Evolutionary conservation across 495 filamentous ascomycete species (phyloP).

Genomic region (Tuber magnatum): DNA sequence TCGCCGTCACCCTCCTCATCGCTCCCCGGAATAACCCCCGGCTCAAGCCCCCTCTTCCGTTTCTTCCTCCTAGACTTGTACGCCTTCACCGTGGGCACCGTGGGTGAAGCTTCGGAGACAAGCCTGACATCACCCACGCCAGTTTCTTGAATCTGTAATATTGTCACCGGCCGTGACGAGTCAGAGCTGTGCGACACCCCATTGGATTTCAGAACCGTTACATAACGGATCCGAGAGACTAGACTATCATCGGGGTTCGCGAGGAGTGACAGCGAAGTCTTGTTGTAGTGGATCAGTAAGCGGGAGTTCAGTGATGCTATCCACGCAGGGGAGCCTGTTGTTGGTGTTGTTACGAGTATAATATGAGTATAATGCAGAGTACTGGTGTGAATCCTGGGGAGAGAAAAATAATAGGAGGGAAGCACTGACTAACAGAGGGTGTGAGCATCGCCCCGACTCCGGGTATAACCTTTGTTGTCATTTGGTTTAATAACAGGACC

Average conservation of each 20-base stretch:
- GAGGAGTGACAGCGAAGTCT: constrained; percentile 13
- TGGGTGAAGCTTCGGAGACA: not conserved
- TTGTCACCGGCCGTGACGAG: not conserved
- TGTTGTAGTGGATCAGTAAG: constrained; percentile 25
- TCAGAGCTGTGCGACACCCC: constrained; percentile 13
- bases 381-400: not conserved
- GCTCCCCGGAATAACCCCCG: constrained; percentile 25
- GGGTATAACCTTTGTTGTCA: constrained; percentile 33
- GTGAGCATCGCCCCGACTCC: constrained; percentile 27
- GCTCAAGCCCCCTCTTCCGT: constrained; percentile 29
- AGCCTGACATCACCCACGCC: constrained; percentile 18
- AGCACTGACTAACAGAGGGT: constrained; percentile 16
- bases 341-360: not conserved
- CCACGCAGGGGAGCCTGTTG: constrained; percentile 19
- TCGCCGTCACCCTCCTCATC: constrained; percentile 32
- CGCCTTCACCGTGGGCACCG: not conserved
- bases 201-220: constrained; percentile 21
- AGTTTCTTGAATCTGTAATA: constrained; percentile 17
- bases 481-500: constrained; percentile 31
- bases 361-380: not conserved
- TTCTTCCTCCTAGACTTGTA: constrained; percentile 9
- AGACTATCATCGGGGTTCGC: constrained; percentile 8
- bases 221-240: constrained; percentile 20
- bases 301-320: constrained; percentile 10
- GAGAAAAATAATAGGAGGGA: not conserved